Evolutionary conservation across 2,329 filamentous ascomycete species (phyloP).

Genomic region (Cordyceps cicadae): DNA sequence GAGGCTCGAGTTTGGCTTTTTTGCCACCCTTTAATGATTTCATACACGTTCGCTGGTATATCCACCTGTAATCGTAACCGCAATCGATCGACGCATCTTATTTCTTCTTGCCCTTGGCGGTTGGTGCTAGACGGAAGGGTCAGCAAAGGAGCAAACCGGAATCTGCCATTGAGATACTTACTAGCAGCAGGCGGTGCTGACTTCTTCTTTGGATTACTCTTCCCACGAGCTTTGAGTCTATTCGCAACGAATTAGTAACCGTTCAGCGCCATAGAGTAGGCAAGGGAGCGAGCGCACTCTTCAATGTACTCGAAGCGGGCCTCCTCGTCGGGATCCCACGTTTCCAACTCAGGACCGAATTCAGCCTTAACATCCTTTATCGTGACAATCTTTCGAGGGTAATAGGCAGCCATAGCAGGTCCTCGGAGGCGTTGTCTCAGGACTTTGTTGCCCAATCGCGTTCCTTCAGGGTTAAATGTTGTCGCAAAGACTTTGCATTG

Average conservation of each 20-base stretch:
- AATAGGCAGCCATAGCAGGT: conserved; percentile 78
- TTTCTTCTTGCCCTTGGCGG: conserved; percentile 19
- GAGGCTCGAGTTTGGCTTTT: neutral
- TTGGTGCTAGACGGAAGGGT: conserved; percentile 15
- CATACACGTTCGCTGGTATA: neutral
- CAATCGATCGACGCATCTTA: conserved; percentile 4
- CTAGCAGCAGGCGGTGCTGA: conserved; percentile 37
- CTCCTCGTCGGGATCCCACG: conserved; percentile 68
- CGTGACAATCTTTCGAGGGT: conserved; percentile 66
- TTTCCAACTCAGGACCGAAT: conserved; percentile 58
- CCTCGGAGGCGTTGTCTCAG: conserved; percentile 81
- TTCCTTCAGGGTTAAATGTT: conserved; percentile 76
- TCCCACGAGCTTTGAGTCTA: conserved; percentile 71
- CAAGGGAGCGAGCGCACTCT: conserved; percentile 41
- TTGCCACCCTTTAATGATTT: neutral
- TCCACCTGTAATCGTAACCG: neutral
- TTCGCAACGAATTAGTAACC: conserved; percentile 22
- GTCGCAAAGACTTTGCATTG: conserved; percentile 90
- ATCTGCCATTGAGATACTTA: neutral
- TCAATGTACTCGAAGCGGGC: conserved; percentile 69
- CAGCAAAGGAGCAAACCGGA: neutral
- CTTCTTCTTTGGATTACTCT: conserved; percentile 87
- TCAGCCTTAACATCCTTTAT: conserved; percentile 65
- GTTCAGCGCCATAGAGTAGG: neutral
- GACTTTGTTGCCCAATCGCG: conserved; percentile 84